Percentiles rank a stretch among this genome's conserved stretches.
Evolutionary conservation across 2,329 filamentous ascomycete genomes (phyloP).

Genomic region (Fusarium longipes): DNA sequence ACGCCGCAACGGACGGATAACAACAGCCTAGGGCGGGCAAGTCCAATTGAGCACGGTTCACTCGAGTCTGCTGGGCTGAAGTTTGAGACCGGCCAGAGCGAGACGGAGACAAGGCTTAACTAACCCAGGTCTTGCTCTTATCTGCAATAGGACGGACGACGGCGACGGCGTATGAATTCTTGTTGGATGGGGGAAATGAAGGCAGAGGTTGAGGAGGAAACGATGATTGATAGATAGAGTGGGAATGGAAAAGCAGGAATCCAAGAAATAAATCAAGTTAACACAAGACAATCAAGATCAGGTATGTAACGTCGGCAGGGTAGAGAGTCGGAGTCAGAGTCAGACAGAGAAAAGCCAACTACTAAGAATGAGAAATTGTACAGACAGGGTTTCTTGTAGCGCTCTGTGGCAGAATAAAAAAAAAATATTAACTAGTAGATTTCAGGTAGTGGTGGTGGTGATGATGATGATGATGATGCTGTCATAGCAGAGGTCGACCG

Average conservation of each 20-base stretch:
- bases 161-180: background rate
- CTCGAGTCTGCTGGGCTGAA: conserved; percentile 39
- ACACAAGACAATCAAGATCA: conserved; percentile 8
- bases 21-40: background rate
- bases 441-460: background rate
- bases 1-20: too few relatives aligned
- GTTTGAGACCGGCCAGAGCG: conserved; percentile 45
- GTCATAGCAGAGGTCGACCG: conserved; percentile 8
- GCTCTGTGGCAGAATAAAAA: conserved; percentile 5
- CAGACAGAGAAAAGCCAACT: conserved; percentile 8
- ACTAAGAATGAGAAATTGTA: conserved; percentile 1
- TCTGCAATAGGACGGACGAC: conserved; percentile 6
- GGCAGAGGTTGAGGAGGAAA: conserved; percentile 4
- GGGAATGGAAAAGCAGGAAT: conserved; percentile 11
- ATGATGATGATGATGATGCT: conserved; percentile 19
- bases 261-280: conserved; percentile 4
- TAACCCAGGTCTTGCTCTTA: background rate
- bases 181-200: background rate
- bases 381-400: conserved; percentile 30
- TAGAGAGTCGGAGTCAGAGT: background rate
- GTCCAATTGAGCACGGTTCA: conserved; percentile 39
- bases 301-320: conserved; percentile 8
- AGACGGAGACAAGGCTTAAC: background rate
- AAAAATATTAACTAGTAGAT: background rate
- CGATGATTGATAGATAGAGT: background rate